Base-by-base conservation (phyloP, 495 filamentous ascomycete genomes). In the Aspergillus cavernicola region DNA sequence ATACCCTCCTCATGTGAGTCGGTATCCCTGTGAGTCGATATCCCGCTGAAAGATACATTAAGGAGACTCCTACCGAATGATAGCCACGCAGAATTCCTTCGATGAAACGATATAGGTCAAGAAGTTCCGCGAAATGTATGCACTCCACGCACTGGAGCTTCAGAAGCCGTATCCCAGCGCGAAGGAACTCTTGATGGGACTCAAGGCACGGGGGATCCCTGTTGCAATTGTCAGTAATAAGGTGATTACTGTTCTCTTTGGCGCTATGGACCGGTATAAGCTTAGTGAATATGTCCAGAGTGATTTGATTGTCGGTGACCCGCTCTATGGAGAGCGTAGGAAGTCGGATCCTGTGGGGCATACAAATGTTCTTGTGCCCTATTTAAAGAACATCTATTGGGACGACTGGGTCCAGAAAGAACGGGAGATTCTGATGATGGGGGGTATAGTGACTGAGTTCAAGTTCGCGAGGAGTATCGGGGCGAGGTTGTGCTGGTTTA, bases 161-260 rank as follows among this genome's bases (percentile, higher is more conserved):
- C 42, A 58, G 28, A 55, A 57, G 15, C 55, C 64, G 12, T 67
- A 59, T 20, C 52, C 59, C 0, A 59, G 57, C 18, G 62, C 64
- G 9, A 40, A 50, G 18, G 28, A 57, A 0, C 57, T 67, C 7
- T 26, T 67, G 20, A 23, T 26, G 2, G 12, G 43, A 9, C 39
- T 67, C 5, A 52, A 48, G 22, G 26, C 46, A 23, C 50, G 19
- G 18, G 37, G 49, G 5, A 47, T 65, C 13, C 57, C 61, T 18
- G 48, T 59, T 39, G 59, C 64, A 2, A 63, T 67, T 20, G 55
- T 65, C 10, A 67, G 57, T 29, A 67, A 67, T 23, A 67, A 67
- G 40, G 57, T 50, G 12, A 52, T 62, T 5, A 53, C 41, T 2
- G 64, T 60, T 0, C 54, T 66, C 1, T 57, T 46, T 26, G 56